Evolutionary conservation across 805 yeast genomes (phyloP).

Genomic region (Kuraishia ogatae): DNA sequence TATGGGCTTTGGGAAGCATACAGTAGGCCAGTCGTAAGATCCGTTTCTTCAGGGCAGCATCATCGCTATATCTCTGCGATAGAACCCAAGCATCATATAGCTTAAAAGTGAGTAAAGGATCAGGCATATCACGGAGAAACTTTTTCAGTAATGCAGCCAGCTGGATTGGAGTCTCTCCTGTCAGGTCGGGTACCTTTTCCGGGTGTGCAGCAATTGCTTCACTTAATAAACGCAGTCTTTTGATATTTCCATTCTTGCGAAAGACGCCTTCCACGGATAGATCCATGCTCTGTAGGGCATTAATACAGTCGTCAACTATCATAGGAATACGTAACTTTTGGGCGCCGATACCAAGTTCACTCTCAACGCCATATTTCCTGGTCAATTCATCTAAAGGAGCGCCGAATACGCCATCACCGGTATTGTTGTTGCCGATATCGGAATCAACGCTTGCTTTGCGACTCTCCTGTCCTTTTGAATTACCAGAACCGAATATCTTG

Average conservation of each 20-base stretch:
- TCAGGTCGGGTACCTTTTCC: slow-evolving; percentile 57
- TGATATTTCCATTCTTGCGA: slow-evolving; percentile 92
- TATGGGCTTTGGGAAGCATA: slow-evolving; percentile 69
- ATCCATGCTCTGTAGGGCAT: slow-evolving; percentile 81
- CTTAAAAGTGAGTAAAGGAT: slow-evolving; percentile 72
- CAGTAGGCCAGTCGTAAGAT: slow-evolving; percentile 60
- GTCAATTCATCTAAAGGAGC: slow-evolving; percentile 63
- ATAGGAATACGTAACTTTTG: slow-evolving; percentile 73
- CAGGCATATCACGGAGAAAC: slow-evolving; percentile 87
- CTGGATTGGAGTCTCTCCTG: slow-evolving; percentile 77
- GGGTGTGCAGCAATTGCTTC: slow-evolving; percentile 71
- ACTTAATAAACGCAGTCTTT: slow-evolving; percentile 64
- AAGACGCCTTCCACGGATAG: slow-evolving; percentile 95
- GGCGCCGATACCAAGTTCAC: slow-evolving; percentile 81
- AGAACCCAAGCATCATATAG: slow-evolving; percentile 74
- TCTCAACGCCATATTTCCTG: slow-evolving; percentile 66
- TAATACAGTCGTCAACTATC: slow-evolving; percentile 76
- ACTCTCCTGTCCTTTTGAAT: background rate
- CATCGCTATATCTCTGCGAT: slow-evolving; percentile 43
- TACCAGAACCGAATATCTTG: slow-evolving; percentile 24
- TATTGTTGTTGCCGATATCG: background rate
- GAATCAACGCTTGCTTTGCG: slow-evolving; percentile 2
- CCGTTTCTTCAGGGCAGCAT: slow-evolving; percentile 36
- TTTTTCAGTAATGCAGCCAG: slow-evolving; percentile 88
- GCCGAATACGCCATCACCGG: slow-evolving; percentile 52